Evolutionary conservation across 225 moss, liverwort and hornwort species (phyloP).

Genomic region (Pseudisothecium myosuroides): DNA sequence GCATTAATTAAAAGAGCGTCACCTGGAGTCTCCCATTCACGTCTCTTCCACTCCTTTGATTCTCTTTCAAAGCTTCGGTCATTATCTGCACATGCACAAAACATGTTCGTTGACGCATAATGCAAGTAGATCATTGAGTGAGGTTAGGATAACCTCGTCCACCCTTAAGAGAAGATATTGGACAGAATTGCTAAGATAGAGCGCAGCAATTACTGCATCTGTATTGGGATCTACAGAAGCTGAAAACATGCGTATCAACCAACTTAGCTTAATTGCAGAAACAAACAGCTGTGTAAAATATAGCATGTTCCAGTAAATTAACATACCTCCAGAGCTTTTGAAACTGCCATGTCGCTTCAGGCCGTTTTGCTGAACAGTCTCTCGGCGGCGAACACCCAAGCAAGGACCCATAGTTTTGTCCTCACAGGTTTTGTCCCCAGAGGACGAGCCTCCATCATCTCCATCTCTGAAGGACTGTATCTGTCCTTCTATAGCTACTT

Average conservation of each 20-base stretch:
- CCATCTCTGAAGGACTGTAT: constrained; percentile 36
- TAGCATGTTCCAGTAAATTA: background rate
- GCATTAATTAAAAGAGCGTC: constrained; percentile 36
- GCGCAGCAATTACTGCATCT: background rate
- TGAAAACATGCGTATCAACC: background rate
- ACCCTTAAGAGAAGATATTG: background rate
- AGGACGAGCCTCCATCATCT: constrained; percentile 57
- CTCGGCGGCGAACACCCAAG: constrained; percentile 83
- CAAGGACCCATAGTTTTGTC: constrained; percentile 62
- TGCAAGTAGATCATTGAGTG: background rate
- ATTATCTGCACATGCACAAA: constrained; percentile 41
- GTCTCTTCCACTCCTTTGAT: constrained; percentile 88
- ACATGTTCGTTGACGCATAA: background rate
- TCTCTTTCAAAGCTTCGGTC: constrained; percentile 69
- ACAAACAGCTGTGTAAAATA: background rate
- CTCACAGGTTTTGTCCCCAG: constrained; percentile 47
- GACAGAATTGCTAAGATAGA: background rate
- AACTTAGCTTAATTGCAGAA: background rate
- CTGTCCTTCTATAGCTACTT: constrained; percentile 43
- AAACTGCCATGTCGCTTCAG: constrained; percentile 92
- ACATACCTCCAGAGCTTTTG: constrained; percentile 61
- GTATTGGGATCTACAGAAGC: background rate
- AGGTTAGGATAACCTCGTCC: background rate
- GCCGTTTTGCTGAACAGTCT: constrained; percentile 77
- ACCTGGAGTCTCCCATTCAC: constrained; percentile 70